Percentiles rank a stretch among this genome's conserved stretches.
Conservation (phyloP, 805 yeast species). For the Metschnikowia matae region DNA sequence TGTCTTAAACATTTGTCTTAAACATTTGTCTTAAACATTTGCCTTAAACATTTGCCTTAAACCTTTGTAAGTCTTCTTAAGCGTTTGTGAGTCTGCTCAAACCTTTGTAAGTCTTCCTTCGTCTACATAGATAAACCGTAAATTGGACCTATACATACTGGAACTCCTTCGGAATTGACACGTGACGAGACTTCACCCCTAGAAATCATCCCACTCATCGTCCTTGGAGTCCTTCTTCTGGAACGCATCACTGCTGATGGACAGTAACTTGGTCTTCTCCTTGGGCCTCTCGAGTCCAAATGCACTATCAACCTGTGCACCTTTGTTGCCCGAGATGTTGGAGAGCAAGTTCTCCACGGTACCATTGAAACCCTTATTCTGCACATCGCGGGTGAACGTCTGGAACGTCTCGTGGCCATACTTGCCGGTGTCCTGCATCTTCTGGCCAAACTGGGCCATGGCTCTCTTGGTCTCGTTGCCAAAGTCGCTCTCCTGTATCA, state of each 20-base stretch:
- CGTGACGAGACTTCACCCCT: not conserved
- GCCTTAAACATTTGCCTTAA: no score
- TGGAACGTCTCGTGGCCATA: constrained; percentile 68
- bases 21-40: no score
- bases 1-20: no score
- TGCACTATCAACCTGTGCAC: constrained; percentile 50
- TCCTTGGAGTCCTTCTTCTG: constrained; percentile 26
- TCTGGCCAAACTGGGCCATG: constrained; percentile 95
- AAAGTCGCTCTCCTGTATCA: constrained; percentile 70
- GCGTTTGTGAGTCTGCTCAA: no score
- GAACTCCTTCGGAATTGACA: no score
- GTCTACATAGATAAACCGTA: no score
- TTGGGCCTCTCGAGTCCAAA: constrained; percentile 61
- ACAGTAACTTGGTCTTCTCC: constrained; percentile 42
- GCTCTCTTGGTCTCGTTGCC: constrained; percentile 83
- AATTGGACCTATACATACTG: no score
- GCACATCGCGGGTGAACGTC: constrained; percentile 47
- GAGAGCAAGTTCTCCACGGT: constrained; percentile 40
- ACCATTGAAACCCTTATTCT: constrained; percentile 36
- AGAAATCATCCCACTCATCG: constrained; percentile 71
- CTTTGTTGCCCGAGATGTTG: constrained; percentile 46
- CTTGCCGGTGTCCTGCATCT: constrained; percentile 81
- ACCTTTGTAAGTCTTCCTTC: no score
- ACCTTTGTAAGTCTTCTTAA: no score
- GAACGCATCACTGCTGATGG: constrained; percentile 37